phyloP scores from a whole-genome alignment of 1,284 basidiomycete genomes.

The Cryptococcus floricola region DNA sequence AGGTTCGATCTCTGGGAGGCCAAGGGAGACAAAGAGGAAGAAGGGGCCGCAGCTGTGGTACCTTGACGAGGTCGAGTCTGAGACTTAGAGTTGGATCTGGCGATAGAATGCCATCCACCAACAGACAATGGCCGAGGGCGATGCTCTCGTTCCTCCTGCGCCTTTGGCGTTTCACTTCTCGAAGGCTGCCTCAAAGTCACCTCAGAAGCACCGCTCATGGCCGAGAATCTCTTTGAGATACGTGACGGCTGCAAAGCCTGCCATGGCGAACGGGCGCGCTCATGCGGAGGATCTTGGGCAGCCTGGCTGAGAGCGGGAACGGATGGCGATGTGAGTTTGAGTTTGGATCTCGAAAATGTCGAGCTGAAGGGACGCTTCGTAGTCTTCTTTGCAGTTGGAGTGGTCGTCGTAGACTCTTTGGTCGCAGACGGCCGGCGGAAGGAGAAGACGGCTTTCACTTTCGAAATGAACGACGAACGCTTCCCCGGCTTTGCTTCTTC shows the following conservation, averaged over 20 bases:
- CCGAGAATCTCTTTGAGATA: constrained; percentile 4
- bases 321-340: neutral
- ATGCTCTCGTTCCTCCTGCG: neutral
- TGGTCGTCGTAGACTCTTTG: neutral
- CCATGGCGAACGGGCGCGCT: constrained; percentile 4
- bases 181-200: neutral
- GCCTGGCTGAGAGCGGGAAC: neutral
- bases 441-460: neutral
- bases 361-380: neutral
- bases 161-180: neutral
- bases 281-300: neutral
- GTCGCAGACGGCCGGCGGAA: neutral
- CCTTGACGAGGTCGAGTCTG: neutral
- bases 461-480: neutral
- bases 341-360: neutral
- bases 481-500: neutral
- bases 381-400: neutral
- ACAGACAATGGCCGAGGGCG: neutral
- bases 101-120: neutral
- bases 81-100: neutral
- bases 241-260: constrained; percentile 2
- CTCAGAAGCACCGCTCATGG: too few relatives aligned
- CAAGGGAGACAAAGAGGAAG: neutral
- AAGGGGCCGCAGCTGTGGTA: neutral
- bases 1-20: constrained; percentile 1